Evolutionary conservation across 2,329 filamentous ascomycete species (phyloP).

Genomic region (Fusarium buharicum): DNA sequence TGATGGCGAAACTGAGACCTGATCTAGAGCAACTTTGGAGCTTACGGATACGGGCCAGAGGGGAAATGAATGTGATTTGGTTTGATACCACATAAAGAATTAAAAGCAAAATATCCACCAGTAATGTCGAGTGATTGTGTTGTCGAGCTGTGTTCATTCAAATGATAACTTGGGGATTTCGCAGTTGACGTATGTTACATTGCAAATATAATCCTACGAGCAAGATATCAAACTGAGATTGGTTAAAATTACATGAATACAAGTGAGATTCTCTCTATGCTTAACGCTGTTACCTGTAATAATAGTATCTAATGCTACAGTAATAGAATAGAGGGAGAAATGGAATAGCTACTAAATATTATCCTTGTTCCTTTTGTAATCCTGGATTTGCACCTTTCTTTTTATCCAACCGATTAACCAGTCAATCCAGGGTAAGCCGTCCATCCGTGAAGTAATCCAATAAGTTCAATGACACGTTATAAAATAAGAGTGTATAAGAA

Average conservation of each 20-base stretch:
- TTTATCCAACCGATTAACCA: conserved; percentile 8
- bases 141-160: background rate
- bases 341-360: conserved; percentile 33
- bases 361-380: conserved; percentile 13
- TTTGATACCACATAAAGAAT: conserved; percentile 27
- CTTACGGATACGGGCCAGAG: conserved; percentile 1
- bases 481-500: conserved; percentile 5
- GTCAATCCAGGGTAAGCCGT: conserved; percentile 6
- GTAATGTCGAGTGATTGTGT: background rate
- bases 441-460: conserved; percentile 15
- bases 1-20: conserved; percentile 11
- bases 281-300: conserved; percentile 2
- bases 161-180: too few relatives aligned
- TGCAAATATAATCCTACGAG: background rate
- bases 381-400: conserved; percentile 8
- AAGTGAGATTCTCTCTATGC: background rate
- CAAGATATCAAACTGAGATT: too few relatives aligned
- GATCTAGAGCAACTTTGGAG: conserved; percentile 7
- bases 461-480: conserved; percentile 5
- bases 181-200: background rate
- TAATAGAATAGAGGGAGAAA: background rate
- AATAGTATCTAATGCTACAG: conserved; percentile 13
- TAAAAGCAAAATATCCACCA: conserved; percentile 17
- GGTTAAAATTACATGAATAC: background rate
- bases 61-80: background rate